Evolutionary conservation across 2,329 filamentous ascomycete genomes (phyloP), one percentile per base, ranked within the genome.

Genomic region (Colletotrichum agaves): DNA sequence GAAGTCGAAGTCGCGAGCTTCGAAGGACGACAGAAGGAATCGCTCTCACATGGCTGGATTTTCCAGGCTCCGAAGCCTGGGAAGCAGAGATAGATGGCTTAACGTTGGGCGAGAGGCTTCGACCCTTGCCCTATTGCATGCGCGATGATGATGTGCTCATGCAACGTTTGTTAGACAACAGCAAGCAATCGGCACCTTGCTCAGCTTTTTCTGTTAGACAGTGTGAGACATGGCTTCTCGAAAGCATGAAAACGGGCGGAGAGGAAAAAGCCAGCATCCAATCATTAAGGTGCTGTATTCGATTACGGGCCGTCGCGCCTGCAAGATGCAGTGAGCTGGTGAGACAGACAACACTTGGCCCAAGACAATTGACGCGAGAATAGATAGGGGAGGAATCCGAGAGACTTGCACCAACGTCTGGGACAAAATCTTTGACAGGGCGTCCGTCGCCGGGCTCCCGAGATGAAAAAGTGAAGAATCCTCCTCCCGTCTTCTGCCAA

Each of bases 401-500:
- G 17, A 23, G 31, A 27, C 50, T 35, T 44, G 41, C 46, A 39
- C 7, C 6, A 10, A 10, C 4, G 47, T 2, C 17, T 31, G n/a
- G 47, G n/a, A n/a, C 5, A 8, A 15, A 12, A 2, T 37, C 13
- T 2, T 37, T 37, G 27, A 7, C 27, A 27, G 6, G 27, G 6
- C 6, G 27, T 27, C 27, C 6, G 27, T 27, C 27, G 27, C 27
- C 6, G 6, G 8, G 27, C 6, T 27, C 27, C 6, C 27, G 27
- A 27, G 27, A 27, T 27, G 6, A 27, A 27, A 27, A 27, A 27
- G 6, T 7, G 27, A 27, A 27, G 27, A 27, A 27, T 7, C 27
- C 27, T 7, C 27, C 27, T 37, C 35, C 35, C 13, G 3, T 37
- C 13, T 12, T 15, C 35, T 12, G 35, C 75, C 78, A 3, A 80